Base-by-base conservation (phyloP, 108 stramenopile species). In the Skeletonema potamos region DNA sequence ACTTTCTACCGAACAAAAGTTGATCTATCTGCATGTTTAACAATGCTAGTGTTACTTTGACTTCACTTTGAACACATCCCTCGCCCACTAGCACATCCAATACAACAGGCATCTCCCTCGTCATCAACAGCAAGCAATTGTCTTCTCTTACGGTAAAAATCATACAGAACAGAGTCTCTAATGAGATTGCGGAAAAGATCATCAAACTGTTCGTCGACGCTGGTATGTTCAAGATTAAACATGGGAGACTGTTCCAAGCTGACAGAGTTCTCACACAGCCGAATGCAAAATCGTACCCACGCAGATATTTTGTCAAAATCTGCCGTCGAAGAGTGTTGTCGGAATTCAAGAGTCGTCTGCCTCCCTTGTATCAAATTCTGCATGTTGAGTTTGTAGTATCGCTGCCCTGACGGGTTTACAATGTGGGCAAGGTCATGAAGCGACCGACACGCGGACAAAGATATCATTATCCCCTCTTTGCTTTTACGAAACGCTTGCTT, bases 271-370 rank as follows among this genome's bases (percentile, higher is more conserved):
- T 59, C 58, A 27, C 57, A 58, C 17, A 66, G 44, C 13, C 68
- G 68, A 64, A 70, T 12, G 29, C 59, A 22, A 43, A 64, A 70
- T 41, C 64, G 3, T 3, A 70, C 69, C 69, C 69, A 70, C 12
- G 69, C 62, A 15, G 26, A 44, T 0, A 70, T 36, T 29, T 64
- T 48, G 1, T 64, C 17, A 27, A 51, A 54, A 41, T 44, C 59
- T 8, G 18, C 20, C 12, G 70, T 72, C 7, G 70, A 30, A 29
- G 63, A 54, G 58, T 73, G 72, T 17, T 73, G 72, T 5, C 72
- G 65, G n/a, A 73, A 73, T 27, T 73, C 72, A 57, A 73, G 27
- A 18, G 72, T 73, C 1, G 29, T 43, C 30, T 73, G 72, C 51
- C 72, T 66, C 2, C 65, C 66, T 1, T 55, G 24, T 0, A 26